These are phyloP conservation scores for Chrysanthemum seticuspe DNA, from an alignment of 129 eudicot genomes.

Conservation along the genomic window DNA sequence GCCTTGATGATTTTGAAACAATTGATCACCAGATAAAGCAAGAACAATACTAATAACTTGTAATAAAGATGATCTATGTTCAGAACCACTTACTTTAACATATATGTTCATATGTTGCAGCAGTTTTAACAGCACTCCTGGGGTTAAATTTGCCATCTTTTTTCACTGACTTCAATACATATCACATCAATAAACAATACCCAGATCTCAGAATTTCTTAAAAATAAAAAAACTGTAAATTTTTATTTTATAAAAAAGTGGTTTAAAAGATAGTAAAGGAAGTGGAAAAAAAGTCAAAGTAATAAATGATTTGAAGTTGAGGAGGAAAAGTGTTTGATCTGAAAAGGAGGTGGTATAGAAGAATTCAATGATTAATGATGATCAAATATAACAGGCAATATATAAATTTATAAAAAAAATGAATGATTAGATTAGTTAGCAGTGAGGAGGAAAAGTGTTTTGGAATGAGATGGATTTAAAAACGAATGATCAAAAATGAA, in stretches of 20 bases:
- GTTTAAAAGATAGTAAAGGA: not conserved
- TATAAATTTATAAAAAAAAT: no score
- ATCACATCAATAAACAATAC: slow-evolving; percentile 30
- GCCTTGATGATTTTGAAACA: slow-evolving; percentile 78
- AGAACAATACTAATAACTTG: slow-evolving; percentile 94
- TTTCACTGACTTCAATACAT: slow-evolving; percentile 28
- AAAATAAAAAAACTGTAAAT: not conserved
- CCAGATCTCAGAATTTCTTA: slow-evolving; percentile 1
- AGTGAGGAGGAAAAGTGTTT: no score
- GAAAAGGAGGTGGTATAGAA: no score
- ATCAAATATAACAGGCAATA: not conserved
- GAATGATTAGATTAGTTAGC: not conserved
- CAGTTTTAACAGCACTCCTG: slow-evolving; percentile 78
- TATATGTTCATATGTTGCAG: slow-evolving; percentile 91
- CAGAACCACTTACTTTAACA: slow-evolving; percentile 74
- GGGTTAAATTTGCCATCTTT: slow-evolving; percentile 61
- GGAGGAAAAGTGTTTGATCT: no score
- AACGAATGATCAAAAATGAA: no score
- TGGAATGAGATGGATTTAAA: no score
- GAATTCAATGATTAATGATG: no score
- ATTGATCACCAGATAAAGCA: slow-evolving; percentile 78
- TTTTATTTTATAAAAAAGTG: not conserved
- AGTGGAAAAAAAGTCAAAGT: no score
- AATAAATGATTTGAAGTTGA: no score
- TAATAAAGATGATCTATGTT: slow-evolving; percentile 73